Conservation (phyloP, 78 protist species). For the Chrysochromulina parva region DNA sequence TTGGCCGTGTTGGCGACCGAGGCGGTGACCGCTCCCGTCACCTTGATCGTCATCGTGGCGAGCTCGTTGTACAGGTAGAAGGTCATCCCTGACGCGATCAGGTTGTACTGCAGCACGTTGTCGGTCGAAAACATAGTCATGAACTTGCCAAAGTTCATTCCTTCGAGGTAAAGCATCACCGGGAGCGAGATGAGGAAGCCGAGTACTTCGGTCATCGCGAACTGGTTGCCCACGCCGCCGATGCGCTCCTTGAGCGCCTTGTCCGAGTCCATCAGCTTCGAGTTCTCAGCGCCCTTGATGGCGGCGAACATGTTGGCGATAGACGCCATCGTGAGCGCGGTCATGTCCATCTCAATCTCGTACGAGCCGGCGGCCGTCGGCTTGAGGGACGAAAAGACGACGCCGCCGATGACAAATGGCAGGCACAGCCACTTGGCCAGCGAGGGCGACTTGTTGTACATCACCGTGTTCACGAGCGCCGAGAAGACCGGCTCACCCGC, state of each 20-base stretch:
- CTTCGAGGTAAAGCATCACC: neutral
- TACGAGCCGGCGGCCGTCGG: too few species aligned
- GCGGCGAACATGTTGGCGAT: conserved; percentile 38
- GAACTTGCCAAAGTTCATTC: neutral
- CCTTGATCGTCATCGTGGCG: conserved; percentile 45
- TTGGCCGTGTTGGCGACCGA: conserved; percentile 60
- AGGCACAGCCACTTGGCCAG: neutral
- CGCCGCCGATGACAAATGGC: neutral
- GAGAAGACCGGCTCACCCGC: conserved; percentile 44
- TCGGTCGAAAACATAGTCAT: neutral
- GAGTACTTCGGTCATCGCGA: conserved; percentile 33
- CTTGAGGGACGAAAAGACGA: neutral
- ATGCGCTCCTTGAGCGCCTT: conserved; percentile 15
- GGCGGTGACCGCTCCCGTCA: conserved; percentile 32
- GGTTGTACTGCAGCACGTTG: neutral
- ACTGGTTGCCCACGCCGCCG: conserved; percentile 44
- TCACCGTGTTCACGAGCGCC: neutral
- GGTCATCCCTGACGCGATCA: neutral
- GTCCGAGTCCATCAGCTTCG: conserved; percentile 10
- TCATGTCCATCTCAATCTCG: neutral
- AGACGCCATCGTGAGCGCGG: conserved; percentile 12
- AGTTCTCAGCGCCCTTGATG: conserved; percentile 45
- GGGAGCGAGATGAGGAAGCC: conserved; percentile 24
- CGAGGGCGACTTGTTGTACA: neutral
- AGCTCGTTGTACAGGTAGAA: conserved; percentile 49